Conservation (phyloP, 2,329 filamentous ascomycete species). For the Diaporthe batatas region DNA sequence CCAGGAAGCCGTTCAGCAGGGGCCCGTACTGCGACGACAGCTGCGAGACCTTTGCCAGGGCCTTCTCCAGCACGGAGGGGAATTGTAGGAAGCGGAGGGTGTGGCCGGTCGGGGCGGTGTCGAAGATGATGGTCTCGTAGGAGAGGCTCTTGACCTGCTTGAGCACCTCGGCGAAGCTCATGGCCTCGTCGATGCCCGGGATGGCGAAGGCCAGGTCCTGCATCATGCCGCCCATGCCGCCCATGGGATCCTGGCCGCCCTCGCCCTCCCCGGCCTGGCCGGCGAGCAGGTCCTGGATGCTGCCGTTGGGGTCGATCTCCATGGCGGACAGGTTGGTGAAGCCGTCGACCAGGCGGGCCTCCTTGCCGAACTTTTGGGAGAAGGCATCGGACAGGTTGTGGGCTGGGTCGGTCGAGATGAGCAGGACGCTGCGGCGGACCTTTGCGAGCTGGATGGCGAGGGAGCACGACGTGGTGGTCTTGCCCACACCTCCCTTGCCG, state of each 20-base stretch:
- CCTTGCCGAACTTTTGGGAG: conserved; percentile 99
- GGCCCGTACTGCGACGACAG: conserved; percentile 95
- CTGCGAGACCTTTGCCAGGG: conserved; percentile 95
- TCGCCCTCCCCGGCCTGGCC: conserved; percentile 80
- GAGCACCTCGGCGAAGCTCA: conserved; percentile 99
- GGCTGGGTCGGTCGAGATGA: conserved; percentile 98
- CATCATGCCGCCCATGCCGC: conserved; percentile 92
- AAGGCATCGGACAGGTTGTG: conserved; percentile 99
- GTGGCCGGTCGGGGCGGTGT: conserved; percentile 97
- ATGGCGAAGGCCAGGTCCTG: conserved; percentile 98
- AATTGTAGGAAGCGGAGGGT: conserved; percentile 99
- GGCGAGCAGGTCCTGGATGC: conserved; percentile 93
- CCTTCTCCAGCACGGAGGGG: conserved; percentile 97
- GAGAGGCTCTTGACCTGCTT: conserved; percentile 99
- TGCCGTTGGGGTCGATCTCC: conserved; percentile 99
- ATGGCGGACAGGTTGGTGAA: conserved; percentile 96
- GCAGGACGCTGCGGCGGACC: conserved; percentile 92
- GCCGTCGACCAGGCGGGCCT: conserved; percentile 91
- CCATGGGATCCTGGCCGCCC: conserved; percentile 68
- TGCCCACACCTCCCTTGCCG: conserved; percentile 97
- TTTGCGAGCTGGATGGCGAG: conserved; percentile 97
- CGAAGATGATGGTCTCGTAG: conserved; percentile 99
- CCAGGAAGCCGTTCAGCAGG: conserved; percentile 93
- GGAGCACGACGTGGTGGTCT: conserved; percentile 99
- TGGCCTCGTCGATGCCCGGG: conserved; percentile 97